Conservation (phyloP, 345 rosid species). For the Garcia nutans region DNA sequence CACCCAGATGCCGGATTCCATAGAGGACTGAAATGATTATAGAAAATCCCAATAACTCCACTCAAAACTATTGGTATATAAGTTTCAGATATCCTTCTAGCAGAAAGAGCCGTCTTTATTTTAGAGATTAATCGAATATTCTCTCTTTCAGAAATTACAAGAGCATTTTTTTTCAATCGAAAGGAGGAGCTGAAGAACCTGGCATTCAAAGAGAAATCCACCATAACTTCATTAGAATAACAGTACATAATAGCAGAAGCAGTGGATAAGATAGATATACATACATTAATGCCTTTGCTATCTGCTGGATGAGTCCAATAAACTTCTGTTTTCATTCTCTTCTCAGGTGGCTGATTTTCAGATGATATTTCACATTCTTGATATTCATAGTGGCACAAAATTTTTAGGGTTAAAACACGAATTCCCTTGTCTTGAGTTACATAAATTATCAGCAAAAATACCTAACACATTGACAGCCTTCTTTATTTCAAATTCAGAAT, state of each 20-base stretch:
- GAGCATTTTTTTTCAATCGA: conserved; percentile 62
- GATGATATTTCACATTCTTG: conserved; percentile 30
- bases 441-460: conserved; percentile 61
- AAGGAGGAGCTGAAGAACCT: conserved; percentile 73
- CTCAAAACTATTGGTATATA: conserved; percentile 60
- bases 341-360: conserved; percentile 43
- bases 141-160: conserved; percentile 65
- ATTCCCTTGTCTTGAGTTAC: conserved; percentile 61
- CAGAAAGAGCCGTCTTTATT: conserved; percentile 58
- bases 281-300: conserved; percentile 47
- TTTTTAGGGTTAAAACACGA: conserved; percentile 69
- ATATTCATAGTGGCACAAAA: conserved; percentile 69
- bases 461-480: conserved; percentile 44
- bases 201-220: conserved; percentile 29
- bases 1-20: conserved; percentile 79
- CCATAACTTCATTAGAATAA: conserved; percentile 10
- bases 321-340: conserved; percentile 50
- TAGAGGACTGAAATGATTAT: conserved; percentile 59
- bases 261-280: conserved; percentile 22
- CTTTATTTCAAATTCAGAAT: conserved; percentile 49
- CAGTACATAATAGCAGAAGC: conserved; percentile 3
- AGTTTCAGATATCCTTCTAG: conserved; percentile 60
- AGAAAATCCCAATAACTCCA: conserved; percentile 71
- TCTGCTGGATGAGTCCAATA: conserved; percentile 22
- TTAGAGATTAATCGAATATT: conserved; percentile 50